phyloP scores from a whole-genome alignment of 768 basidiomycete species.

The Termitomyces sp. region DNA sequence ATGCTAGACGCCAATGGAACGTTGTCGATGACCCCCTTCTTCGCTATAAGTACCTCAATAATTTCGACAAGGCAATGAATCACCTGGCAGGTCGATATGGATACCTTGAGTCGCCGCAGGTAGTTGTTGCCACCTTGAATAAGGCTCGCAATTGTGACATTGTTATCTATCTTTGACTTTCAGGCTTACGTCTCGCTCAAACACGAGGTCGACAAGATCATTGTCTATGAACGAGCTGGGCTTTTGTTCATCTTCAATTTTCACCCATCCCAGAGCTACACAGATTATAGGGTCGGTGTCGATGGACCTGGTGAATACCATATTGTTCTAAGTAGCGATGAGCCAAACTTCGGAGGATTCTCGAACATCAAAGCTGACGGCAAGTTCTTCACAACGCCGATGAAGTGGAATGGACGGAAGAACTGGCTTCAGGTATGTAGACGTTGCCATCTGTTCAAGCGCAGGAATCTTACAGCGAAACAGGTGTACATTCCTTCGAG shows the following conservation, averaged over 20 bases:
- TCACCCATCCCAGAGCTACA: constrained; percentile 84
- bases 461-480: neutral
- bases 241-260: constrained; percentile 97
- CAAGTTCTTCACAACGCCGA: constrained; percentile 72
- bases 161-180: neutral
- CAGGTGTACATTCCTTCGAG: constrained; percentile 71
- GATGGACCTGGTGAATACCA: constrained; percentile 81
- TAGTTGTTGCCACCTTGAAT: constrained; percentile 18
- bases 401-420: constrained; percentile 90
- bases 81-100: constrained; percentile 67
- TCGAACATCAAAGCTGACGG: constrained; percentile 63
- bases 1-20: constrained; percentile 97
- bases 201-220: constrained; percentile 86
- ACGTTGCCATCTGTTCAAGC: constrained; percentile 1
- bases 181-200: constrained; percentile 94
- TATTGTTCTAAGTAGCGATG: constrained; percentile 79
- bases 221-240: constrained; percentile 91
- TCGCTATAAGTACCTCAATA: constrained; percentile 92
- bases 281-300: constrained; percentile 91
- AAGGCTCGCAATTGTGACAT: neutral
- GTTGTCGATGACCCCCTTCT: constrained; percentile 79
- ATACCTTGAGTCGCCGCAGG: constrained; percentile 83
- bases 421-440: constrained; percentile 77
- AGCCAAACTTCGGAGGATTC: constrained; percentile 86
- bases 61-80: constrained; percentile 94